phyloP scores from a whole-genome alignment of 371 early-diverging fungal species.

The Mortierella sp. region DNA sequence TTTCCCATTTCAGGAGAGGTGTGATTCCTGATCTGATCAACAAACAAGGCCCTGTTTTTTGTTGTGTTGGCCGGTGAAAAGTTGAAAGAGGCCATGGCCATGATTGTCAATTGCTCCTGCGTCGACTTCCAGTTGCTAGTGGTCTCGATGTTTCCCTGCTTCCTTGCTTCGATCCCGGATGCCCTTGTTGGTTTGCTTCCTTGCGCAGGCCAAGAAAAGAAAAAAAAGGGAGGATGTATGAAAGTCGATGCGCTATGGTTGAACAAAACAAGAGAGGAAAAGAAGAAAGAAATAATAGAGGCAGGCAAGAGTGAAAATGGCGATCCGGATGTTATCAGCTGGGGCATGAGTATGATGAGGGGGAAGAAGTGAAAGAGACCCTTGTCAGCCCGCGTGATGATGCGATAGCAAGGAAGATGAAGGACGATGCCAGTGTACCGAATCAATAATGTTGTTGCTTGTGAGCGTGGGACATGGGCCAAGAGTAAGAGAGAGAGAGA shows the following conservation, averaged over 20 bases:
- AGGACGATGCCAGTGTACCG: constrained; percentile 1
- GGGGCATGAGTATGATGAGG: not conserved
- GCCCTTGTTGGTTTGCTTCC: not conserved
- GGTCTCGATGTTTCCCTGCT: not conserved
- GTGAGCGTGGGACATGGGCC: constrained; percentile 8
- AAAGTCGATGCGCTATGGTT: not conserved
- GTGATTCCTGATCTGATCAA: not conserved
- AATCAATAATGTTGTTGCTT: not conserved
- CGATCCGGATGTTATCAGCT: not conserved
- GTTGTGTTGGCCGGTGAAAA: not conserved
- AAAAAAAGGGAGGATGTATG: not conserved
- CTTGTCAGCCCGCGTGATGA: constrained; percentile 8
- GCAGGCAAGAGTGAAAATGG: not conserved
- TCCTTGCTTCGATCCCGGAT: not conserved
- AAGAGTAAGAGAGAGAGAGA: not conserved
- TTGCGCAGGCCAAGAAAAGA: not conserved
- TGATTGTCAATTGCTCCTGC: not conserved
- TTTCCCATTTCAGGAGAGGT: not conserved
- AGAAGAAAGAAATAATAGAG: not conserved
- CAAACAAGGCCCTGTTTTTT: not conserved
- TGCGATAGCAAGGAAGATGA: not conserved
- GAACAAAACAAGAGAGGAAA: not conserved
- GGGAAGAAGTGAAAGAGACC: not conserved
- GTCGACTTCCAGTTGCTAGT: not conserved
- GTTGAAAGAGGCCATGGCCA: not conserved